A percentile compares a stretch with the other conserved stretches of the same genome.
phyloP scores from a whole-genome alignment of 768 basidiomycete species.

The Pleurotus ostreatus region DNA sequence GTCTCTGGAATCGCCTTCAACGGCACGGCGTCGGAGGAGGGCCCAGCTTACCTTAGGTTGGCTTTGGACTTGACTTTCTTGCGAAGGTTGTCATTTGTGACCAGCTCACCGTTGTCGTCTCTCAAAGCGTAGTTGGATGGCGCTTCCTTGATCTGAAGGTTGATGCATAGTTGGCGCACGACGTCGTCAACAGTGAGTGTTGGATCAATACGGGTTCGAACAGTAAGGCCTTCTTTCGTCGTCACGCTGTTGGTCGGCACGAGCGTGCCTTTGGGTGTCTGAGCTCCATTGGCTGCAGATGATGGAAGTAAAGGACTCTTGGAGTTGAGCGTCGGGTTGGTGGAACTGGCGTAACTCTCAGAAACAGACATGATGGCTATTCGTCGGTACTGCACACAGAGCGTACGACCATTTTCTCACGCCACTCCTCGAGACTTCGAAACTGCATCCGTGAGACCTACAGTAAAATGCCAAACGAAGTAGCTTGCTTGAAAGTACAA shows the following conservation, averaged over 20 bases:
- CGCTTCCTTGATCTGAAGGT: constrained; percentile 73
- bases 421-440: too few relatives aligned
- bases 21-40: background rate
- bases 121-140: constrained; percentile 72
- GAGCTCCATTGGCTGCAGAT: constrained; percentile 32
- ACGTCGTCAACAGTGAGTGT: constrained; percentile 83
- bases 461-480: too few relatives aligned
- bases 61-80: constrained; percentile 77
- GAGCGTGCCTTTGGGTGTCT: constrained; percentile 31
- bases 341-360: constrained; percentile 12
- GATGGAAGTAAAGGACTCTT: constrained; percentile 26
- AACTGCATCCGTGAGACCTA: too few relatives aligned
- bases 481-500: too few relatives aligned
- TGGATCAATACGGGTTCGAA: constrained; percentile 82
- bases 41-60: constrained; percentile 62
- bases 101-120: constrained; percentile 78
- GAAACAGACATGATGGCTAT: constrained; percentile 24
- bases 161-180: constrained; percentile 76
- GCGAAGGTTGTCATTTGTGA: constrained; percentile 84
- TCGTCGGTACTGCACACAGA: background rate
- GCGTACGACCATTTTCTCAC: too few relatives aligned
- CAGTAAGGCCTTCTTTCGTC: constrained; percentile 67
- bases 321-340: constrained; percentile 15
- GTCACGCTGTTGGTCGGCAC: constrained; percentile 85
- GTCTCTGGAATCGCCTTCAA: background rate